phyloP scores from a whole-genome alignment of 805 yeast species.

The Saccharomycopsis babjevae region DNA sequence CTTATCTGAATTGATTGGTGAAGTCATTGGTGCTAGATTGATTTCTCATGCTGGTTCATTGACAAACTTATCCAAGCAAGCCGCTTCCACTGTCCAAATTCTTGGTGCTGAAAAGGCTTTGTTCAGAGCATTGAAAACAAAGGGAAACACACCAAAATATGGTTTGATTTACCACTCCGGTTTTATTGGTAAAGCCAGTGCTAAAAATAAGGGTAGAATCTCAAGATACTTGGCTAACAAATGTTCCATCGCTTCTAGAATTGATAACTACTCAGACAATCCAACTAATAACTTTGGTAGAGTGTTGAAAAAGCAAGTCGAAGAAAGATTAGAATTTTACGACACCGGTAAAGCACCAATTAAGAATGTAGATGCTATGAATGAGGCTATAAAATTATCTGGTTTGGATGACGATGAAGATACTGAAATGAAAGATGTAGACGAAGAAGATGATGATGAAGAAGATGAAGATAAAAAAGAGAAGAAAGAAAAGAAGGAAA shows the following conservation, averaged over 20 bases:
- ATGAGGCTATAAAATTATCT: slow-evolving; percentile 72
- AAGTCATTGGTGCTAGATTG: slow-evolving; percentile 96
- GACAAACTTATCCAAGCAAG: slow-evolving; percentile 92
- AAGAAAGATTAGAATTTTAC: slow-evolving; percentile 91
- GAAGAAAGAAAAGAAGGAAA: slow-evolving; percentile 38
- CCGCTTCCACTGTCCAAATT: slow-evolving; percentile 97
- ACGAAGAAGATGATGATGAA: slow-evolving; percentile 28
- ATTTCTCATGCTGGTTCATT: slow-evolving; percentile 98
- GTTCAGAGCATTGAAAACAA: slow-evolving; percentile 91
- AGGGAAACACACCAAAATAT: slow-evolving; percentile 94
- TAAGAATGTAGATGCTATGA: slow-evolving; percentile 91
- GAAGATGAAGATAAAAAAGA: slow-evolving; percentile 31
- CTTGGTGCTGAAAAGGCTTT: slow-evolving; percentile 96
- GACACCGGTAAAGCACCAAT: slow-evolving; percentile 95
- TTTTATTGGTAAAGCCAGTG: slow-evolving; percentile 85
- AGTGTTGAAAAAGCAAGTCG: slow-evolving; percentile 91
- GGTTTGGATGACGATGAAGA: slow-evolving; percentile 26
- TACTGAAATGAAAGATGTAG: slow-evolving; percentile 22
- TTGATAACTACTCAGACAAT: slow-evolving; percentile 92
- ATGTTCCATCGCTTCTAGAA: slow-evolving; percentile 97
- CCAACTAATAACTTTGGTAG: slow-evolving; percentile 86
- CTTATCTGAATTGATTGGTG: slow-evolving; percentile 93
- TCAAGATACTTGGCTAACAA: slow-evolving; percentile 98
- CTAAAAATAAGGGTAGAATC: slow-evolving; percentile 98
- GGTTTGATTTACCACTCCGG: slow-evolving; percentile 94